phyloP scores from a whole-genome alignment of 2,329 filamentous ascomycete genomes.

The Endoconidiophora polonica region DNA sequence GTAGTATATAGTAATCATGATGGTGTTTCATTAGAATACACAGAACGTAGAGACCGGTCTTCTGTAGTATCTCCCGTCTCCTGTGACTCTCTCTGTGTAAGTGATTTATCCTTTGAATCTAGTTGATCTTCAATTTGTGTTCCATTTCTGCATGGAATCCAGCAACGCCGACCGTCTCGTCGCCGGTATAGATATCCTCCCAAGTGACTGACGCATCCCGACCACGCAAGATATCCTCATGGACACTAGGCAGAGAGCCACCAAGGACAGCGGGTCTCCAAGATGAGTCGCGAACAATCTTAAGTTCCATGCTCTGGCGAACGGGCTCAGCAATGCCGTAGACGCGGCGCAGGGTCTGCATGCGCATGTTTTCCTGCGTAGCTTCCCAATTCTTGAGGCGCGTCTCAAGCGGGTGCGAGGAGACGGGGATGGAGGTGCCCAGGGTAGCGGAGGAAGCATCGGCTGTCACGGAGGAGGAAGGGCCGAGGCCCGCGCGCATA shows the following conservation, averaged over 20 bases:
- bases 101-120: neutral
- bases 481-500: conserved; percentile 66
- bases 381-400: conserved; percentile 80
- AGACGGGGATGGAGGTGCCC: conserved; percentile 29
- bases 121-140: conserved; percentile 61
- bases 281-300: conserved; percentile 64
- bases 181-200: conserved; percentile 85
- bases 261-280: conserved; percentile 62
- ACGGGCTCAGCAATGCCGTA: conserved; percentile 91
- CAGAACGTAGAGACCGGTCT: too few species aligned
- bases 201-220: conserved; percentile 63
- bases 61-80: neutral
- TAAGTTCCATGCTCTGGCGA: conserved; percentile 84
- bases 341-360: conserved; percentile 70
- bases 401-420: conserved; percentile 73
- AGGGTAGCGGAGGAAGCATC: conserved; percentile 26
- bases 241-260: conserved; percentile 44
- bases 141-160: conserved; percentile 90
- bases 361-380: conserved; percentile 75
- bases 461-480: conserved; percentile 21
- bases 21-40: too few species aligned
- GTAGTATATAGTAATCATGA: too few species aligned
- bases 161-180: conserved; percentile 52
- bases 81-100: neutral
- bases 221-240: conserved; percentile 77